Conservation (phyloP, 148 eudicot genomes). For the Camellia granthamiana region DNA sequence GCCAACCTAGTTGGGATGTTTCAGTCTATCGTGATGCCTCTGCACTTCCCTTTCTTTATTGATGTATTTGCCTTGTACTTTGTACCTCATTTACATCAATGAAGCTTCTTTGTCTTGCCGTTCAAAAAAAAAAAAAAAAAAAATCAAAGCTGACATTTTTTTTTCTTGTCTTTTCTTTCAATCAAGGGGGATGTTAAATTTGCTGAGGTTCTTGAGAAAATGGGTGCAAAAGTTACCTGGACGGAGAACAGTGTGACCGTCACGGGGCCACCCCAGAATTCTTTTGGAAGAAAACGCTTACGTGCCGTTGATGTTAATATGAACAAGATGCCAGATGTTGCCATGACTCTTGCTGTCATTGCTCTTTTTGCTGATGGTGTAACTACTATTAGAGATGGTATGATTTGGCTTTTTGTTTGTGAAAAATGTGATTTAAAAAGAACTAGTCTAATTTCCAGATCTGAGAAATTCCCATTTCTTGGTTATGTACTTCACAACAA, state of each 20-base stretch:
- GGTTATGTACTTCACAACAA: not conserved
- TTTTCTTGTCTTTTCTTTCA: slow-evolving; percentile 8
- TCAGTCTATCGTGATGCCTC: no score
- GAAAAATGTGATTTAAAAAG: not conserved
- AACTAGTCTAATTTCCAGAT: not conserved
- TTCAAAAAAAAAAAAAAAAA: no score
- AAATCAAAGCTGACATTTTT: not conserved
- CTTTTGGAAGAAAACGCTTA: slow-evolving; percentile 74
- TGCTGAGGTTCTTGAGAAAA: slow-evolving; percentile 92
- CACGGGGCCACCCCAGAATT: slow-evolving; percentile 73
- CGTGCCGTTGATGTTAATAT: slow-evolving; percentile 87
- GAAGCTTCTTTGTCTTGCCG: no score
- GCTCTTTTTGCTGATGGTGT: slow-evolving; percentile 95
- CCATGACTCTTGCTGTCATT: slow-evolving; percentile 97
- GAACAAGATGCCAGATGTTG: slow-evolving; percentile 99
- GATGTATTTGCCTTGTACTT: no score
- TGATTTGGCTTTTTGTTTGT: slow-evolving; percentile 13
- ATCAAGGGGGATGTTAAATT: slow-evolving; percentile 92
- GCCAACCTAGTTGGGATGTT: no score
- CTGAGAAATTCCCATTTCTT: slow-evolving; percentile 1
- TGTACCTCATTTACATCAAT: no score
- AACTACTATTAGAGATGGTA: slow-evolving; percentile 98
- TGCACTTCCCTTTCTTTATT: no score
- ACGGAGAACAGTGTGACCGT: slow-evolving; percentile 93
- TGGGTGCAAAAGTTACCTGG: slow-evolving; percentile 97